These are phyloP conservation scores for Mentha longifolia DNA, from an alignment of 257 asterid species.

Conservation along the genomic window DNA sequence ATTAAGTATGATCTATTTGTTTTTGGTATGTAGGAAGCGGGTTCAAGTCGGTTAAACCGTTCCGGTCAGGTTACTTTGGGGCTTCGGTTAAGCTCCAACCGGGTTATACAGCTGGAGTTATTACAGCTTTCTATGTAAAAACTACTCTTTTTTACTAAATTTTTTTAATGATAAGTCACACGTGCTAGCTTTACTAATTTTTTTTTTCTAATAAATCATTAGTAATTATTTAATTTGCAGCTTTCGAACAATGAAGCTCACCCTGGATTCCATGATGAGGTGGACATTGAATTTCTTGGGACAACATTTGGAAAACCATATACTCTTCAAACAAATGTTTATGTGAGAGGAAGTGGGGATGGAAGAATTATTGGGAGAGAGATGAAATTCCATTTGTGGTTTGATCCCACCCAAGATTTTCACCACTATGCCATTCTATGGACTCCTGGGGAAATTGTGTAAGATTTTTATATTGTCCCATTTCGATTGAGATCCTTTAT, in stretches of 20 bases:
- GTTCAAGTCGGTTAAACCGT: constrained; percentile 93
- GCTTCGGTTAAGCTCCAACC: constrained; percentile 86
- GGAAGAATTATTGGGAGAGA: constrained; percentile 86
- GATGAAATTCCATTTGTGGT: constrained; percentile 94
- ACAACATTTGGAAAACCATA: constrained; percentile 95
- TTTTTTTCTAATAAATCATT: background rate
- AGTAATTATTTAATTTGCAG: constrained; percentile 37
- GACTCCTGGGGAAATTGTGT: constrained; percentile 80
- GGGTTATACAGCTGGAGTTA: constrained; percentile 98
- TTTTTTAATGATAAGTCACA: background rate
- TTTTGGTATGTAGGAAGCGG: constrained; percentile 71
- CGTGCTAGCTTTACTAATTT: constrained; percentile 4
- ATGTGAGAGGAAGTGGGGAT: constrained; percentile 92
- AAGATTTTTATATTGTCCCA: constrained; percentile 27
- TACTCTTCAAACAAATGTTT: constrained; percentile 90
- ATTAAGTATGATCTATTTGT: background rate
- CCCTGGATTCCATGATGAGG: constrained; percentile 94
- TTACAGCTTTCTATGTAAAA: constrained; percentile 89
- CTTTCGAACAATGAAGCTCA: constrained; percentile 87
- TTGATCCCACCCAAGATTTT: constrained; percentile 83
- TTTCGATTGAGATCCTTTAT: too few relatives aligned
- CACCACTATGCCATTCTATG: constrained; percentile 90
- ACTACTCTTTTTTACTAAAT: background rate
- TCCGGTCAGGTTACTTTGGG: constrained; percentile 92
- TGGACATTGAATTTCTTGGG: constrained; percentile 91